Percentiles rank a stretch among this genome's conserved stretches.
phyloP scores from a whole-genome alignment of 345 rosid species.

The Anastatica hierochuntica region DNA sequence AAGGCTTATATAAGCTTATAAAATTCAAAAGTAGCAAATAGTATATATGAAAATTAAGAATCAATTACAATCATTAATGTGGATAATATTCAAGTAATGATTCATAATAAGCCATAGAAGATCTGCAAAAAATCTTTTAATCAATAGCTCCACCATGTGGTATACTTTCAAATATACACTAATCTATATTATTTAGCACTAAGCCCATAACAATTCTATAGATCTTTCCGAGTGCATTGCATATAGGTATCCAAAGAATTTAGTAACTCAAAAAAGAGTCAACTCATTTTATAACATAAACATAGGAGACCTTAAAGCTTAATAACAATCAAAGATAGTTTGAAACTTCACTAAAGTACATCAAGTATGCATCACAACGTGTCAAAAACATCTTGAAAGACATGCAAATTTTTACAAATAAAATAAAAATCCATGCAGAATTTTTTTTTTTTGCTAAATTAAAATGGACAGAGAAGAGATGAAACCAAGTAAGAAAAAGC shows the following conservation, averaged over 20 bases:
- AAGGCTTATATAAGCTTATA: too few species aligned
- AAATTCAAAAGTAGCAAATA: too few species aligned
- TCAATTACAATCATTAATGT: conserved; percentile 1
- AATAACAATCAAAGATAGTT: background rate
- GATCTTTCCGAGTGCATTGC: conserved; percentile 5
- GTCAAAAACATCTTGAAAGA: conserved; percentile 3
- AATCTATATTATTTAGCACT: background rate
- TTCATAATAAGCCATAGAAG: background rate
- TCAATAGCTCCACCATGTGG: background rate
- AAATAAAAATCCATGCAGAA: conserved; percentile 17
- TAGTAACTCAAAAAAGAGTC: background rate
- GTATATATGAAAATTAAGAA: background rate
- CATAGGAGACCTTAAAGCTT: background rate
- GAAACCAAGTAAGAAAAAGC: conserved; percentile 4
- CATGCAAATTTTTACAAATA: conserved; percentile 6
- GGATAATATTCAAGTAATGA: background rate
- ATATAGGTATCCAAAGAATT: conserved; percentile 7
- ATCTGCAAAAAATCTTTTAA: background rate
- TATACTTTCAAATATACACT: background rate
- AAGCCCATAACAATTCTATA: background rate
- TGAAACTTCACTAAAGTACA: background rate
- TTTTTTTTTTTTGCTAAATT: too few species aligned
- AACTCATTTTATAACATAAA: too few species aligned
- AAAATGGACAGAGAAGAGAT: background rate
- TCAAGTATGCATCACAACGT: conserved; percentile 9